Evolutionary conservation across 495 filamentous ascomycete species (phyloP), one percentile per base, ranked within the genome.

Genomic region (Elaphomyces granulatus): DNA sequence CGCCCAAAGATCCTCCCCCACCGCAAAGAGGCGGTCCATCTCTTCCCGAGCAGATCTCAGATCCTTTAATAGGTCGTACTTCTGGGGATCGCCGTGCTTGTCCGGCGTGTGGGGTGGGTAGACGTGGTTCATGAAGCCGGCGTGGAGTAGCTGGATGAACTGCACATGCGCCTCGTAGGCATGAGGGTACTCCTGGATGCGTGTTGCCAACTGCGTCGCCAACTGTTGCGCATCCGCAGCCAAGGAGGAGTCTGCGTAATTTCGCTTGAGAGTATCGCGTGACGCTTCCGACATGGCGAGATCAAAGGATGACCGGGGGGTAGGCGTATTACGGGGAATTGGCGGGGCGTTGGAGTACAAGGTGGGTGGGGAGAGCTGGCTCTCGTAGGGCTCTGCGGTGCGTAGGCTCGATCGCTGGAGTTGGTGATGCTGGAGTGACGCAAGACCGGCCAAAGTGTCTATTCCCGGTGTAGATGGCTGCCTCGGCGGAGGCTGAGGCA

Each of bases 381-480:
- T 59, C 26, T 74, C 63, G 45, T 66, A 66, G 8, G 63, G 55
- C 35, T 68, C 62, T 15, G 61, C 56, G 44, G 50, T 64, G 4
- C 70, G 68, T 20, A 73, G 41, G 38, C 51, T 71, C 16, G 64
- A 60, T 12, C 66, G 63, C 38, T 63, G 58, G 2, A 65, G 68
- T 44, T 80, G 76, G 17, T 71, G 71, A 41, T 74, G 70, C 56
- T 80, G 76, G 72, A 79, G 78, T 3, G 75, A 69, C 32, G 77
- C 77, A 21, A 79, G 52, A 49, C 80, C 77, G 28, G 76, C 76
- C 36, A 81, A 53, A 15, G 75, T 74, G 43, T 80, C 75, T 73
- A 80, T 80, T 14, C 70, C 70, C 1, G 72, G 63, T 12, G 73
- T 76, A 8, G 75, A 74, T 1, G 67, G 51, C 34, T 70, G 69